Evolutionary conservation across 345 rosid species (phyloP), one percentile per base, ranked within the genome.

Genomic region (Aurinia saxatilis): DNA sequence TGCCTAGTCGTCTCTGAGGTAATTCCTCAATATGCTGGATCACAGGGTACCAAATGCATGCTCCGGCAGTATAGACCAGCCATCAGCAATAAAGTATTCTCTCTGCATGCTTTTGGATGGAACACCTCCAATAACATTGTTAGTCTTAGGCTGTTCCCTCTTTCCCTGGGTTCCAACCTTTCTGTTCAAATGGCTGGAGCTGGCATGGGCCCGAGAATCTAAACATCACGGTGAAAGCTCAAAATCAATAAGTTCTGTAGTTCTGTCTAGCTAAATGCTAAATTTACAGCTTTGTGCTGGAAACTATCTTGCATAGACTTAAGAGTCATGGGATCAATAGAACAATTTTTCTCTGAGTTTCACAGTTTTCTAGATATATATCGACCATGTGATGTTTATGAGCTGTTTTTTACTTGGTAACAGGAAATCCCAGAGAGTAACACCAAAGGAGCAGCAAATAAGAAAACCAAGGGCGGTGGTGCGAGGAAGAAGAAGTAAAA

Each of bases 21-120:
- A 72, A 76, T 71, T 76, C 78, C 71, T 71, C 70, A 53, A 76
- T 74, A 48, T 48, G 52, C 71, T 82, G 81, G 60, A 57, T 83
- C 72, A 79, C 90, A 84, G 95, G 95, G 73, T 67, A 81, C 82
- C 57, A 83, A 82, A 62, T 86, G 82, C 78, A 52, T 76, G 55
- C 82, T 84, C 70, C 77, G 13, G 70, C 71, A 68, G 74, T 75
- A 67, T 57, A 80, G 75, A 72, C 71, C 77, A 62, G 79, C 64
- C 23, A 52, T 53, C 77, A 80, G 60, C 80, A 76, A 58, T 73
- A 78, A 68, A 74, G 41, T 80, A 73, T 60, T 72, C 64, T 74
- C 84, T 66, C 49, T 78, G 42, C 85, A 75, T 73, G 77, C 52
- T 57, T 61, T 48, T 84, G 66, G 60, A 42, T 66, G 35, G 59